Evolutionary conservation across 805 yeast genomes (phyloP).

Genomic region (Torulaspora delbrueckii): DNA sequence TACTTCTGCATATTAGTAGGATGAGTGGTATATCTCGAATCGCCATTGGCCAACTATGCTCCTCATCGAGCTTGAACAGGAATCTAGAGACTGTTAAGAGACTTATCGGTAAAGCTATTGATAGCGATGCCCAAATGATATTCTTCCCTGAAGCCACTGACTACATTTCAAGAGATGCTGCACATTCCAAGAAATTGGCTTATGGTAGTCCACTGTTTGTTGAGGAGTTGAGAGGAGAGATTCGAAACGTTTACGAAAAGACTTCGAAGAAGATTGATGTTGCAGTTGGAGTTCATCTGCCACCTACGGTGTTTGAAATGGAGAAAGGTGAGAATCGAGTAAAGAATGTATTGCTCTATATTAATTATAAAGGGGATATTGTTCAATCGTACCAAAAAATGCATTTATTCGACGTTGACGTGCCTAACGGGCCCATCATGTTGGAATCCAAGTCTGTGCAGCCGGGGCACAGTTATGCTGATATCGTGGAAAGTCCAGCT

Average conservation of each 20-base stretch:
- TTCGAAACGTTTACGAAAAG: slow-evolving; percentile 37
- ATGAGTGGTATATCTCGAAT: slow-evolving; percentile 31
- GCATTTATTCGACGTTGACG: slow-evolving; percentile 85
- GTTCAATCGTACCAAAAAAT: slow-evolving; percentile 72
- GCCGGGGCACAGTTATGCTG: slow-evolving; percentile 55
- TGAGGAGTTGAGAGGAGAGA: slow-evolving; percentile 42
- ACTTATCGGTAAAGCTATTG: slow-evolving; percentile 61
- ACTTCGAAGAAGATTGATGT: slow-evolving; percentile 50
- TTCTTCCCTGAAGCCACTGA: slow-evolving; percentile 95
- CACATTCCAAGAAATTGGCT: slow-evolving; percentile 60
- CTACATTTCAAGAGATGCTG: slow-evolving; percentile 67
- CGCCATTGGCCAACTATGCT: slow-evolving; percentile 85
- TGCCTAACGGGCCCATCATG: slow-evolving; percentile 71
- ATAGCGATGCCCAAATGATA: slow-evolving; percentile 56
- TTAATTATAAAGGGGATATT: slow-evolving; percentile 59
- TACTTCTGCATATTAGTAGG: neutral
- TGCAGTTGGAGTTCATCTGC: slow-evolving; percentile 87
- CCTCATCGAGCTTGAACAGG: slow-evolving; percentile 54
- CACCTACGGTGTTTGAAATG: slow-evolving; percentile 38
- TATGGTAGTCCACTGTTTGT: slow-evolving; percentile 42
- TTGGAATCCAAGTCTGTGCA: slow-evolving; percentile 76
- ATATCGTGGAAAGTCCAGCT: slow-evolving; percentile 54
- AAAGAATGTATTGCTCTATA: slow-evolving; percentile 69
- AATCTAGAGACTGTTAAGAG: slow-evolving; percentile 58
- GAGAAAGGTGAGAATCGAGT: slow-evolving; percentile 41